Conservation (phyloP, 805 yeast genomes). For the Candida golubevii region DNA sequence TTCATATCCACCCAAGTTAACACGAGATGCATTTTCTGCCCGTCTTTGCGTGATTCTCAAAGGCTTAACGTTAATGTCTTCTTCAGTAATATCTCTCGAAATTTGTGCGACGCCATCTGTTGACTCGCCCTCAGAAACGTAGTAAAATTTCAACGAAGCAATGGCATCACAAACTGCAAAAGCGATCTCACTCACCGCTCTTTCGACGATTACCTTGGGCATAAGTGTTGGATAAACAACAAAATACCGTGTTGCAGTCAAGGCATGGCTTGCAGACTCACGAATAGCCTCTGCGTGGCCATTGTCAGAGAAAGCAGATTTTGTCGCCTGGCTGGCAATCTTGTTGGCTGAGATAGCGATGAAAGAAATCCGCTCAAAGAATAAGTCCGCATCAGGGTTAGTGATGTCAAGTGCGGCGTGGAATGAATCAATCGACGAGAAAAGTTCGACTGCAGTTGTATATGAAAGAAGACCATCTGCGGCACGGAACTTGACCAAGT, state of each 20-base stretch:
- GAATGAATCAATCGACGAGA: slow-evolving; percentile 46
- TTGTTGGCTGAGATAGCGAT: slow-evolving; percentile 45
- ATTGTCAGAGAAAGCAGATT: slow-evolving; percentile 12
- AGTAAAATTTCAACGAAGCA: slow-evolving; percentile 46
- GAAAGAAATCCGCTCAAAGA: slow-evolving; percentile 51
- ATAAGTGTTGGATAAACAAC: slow-evolving; percentile 58
- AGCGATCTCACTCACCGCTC: slow-evolving; percentile 71
- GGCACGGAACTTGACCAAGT: slow-evolving; percentile 28
- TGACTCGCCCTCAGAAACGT: slow-evolving; percentile 1
- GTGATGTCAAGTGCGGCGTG: slow-evolving; percentile 28
- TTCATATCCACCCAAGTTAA: background rate
- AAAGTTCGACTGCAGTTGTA: slow-evolving; percentile 41
- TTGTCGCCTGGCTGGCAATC: slow-evolving; percentile 32
- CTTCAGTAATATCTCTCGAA: background rate
- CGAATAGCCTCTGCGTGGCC: slow-evolving; percentile 46
- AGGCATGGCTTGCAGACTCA: slow-evolving; percentile 66
- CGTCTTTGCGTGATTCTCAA: slow-evolving; percentile 10
- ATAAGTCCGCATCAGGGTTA: slow-evolving; percentile 28
- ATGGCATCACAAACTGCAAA: slow-evolving; percentile 62
- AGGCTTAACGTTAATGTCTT: slow-evolving; percentile 8
- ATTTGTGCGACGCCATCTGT: background rate
- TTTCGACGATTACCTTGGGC: slow-evolving; percentile 68
- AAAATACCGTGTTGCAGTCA: slow-evolving; percentile 73
- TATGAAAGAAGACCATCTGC: slow-evolving; percentile 46
- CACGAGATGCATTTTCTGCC: background rate